Evolutionary conservation across 305 asterid species (phyloP).

Genomic region (Lippia alba): DNA sequence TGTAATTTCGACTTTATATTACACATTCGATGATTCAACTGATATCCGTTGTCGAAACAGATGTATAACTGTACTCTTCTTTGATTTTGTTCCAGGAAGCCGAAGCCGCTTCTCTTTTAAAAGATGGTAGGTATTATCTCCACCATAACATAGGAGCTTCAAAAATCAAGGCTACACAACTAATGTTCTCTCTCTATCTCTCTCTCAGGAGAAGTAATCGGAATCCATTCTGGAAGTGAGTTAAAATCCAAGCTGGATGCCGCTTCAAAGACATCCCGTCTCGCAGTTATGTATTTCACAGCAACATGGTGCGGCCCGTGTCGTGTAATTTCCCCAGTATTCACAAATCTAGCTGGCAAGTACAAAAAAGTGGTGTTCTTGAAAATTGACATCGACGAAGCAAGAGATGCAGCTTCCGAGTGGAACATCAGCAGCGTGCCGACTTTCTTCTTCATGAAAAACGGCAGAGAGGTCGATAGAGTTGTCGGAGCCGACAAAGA

Average conservation of each 20-base stretch:
- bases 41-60: too few relatives aligned
- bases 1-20: too few relatives aligned
- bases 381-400: conserved; percentile 73
- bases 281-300: conserved; percentile 68
- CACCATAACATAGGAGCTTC: background rate
- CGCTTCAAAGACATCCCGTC: conserved; percentile 43
- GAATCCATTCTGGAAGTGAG: conserved; percentile 52
- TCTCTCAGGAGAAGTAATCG: conserved; percentile 56
- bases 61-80: conserved; percentile 6
- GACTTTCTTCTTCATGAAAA: conserved; percentile 63
- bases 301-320: conserved; percentile 87
- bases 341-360: conserved; percentile 54
- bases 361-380: conserved; percentile 61
- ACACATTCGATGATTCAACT: too few relatives aligned
- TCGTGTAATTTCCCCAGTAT: conserved; percentile 59
- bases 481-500: conserved; percentile 57
- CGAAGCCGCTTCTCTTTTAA: conserved; percentile 41
- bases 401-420: conserved; percentile 53
- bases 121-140: conserved; percentile 50
- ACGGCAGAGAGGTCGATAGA: conserved; percentile 67
- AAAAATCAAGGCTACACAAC: background rate
- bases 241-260: conserved; percentile 50
- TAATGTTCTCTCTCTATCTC: too few relatives aligned
- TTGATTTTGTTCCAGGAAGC: conserved; percentile 36
- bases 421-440: conserved; percentile 73